These are phyloP conservation scores for Claviceps citrina DNA, from an alignment of 2,329 filamentous ascomycete genomes.

Conservation along the genomic window DNA sequence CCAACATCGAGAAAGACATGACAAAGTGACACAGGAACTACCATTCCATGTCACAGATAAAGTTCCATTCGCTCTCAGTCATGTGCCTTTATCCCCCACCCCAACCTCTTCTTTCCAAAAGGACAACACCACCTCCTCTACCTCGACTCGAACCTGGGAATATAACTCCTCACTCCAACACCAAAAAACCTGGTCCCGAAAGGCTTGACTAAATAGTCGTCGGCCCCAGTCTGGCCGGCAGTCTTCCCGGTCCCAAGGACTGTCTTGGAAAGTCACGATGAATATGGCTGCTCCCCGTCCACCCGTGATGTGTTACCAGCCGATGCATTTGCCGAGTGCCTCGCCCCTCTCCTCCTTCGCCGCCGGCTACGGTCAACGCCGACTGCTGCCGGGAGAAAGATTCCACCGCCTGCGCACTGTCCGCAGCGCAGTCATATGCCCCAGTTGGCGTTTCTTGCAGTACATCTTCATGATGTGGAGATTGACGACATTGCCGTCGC, in stretches of 20 bases:
- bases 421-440: conserved; percentile 25
- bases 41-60: too few relatives aligned
- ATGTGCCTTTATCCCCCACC: too few relatives aligned
- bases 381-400: conserved; percentile 12
- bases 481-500: conserved; percentile 34
- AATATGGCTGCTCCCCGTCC: conserved; percentile 11
- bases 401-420: conserved; percentile 29
- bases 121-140: neutral
- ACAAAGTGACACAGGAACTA: too few relatives aligned
- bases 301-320: conserved; percentile 9
- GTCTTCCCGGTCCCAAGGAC: neutral
- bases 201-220: conserved; percentile 1
- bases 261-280: conserved; percentile 16
- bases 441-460: conserved; percentile 26
- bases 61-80: too few relatives aligned
- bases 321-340: conserved; percentile 14
- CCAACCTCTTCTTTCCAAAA: too few relatives aligned
- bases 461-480: conserved; percentile 32
- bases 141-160: neutral
- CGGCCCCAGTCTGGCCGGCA: neutral
- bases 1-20: too few relatives aligned
- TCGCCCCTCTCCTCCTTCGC: conserved; percentile 6
- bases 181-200: neutral
- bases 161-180: neutral
- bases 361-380: neutral